A percentile compares a stretch with the other conserved stretches of the same genome.
These are phyloP conservation scores for Podaxis rugospora DNA, from an alignment of 768 basidiomycete genomes.

Conservation along the genomic window DNA sequence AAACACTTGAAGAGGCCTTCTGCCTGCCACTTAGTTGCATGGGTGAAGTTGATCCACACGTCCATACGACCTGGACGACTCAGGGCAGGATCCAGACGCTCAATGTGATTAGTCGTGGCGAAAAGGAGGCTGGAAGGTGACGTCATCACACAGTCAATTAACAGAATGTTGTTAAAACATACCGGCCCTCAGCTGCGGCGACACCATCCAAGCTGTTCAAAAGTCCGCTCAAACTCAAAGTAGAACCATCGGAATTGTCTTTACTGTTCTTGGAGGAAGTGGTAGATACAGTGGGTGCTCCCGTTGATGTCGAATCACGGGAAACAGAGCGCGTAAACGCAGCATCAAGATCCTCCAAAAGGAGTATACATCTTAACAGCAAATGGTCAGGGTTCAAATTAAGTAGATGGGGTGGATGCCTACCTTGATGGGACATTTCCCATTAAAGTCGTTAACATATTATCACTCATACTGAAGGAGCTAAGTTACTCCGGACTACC, in stretches of 20 bases:
- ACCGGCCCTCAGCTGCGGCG: slow-evolving; percentile 84
- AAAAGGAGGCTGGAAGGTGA: slow-evolving; percentile 61
- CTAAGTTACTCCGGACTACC: slow-evolving; percentile 10
- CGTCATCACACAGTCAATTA: slow-evolving; percentile 7
- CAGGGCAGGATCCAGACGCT: slow-evolving; percentile 85
- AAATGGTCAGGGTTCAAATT: slow-evolving; percentile 14
- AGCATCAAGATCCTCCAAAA: slow-evolving; percentile 91
- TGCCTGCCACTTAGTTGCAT: slow-evolving; percentile 90
- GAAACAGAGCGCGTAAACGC: slow-evolving; percentile 86
- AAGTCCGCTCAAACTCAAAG: slow-evolving; percentile 79
- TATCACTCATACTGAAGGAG: slow-evolving; percentile 76
- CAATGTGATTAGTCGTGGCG: slow-evolving; percentile 92
- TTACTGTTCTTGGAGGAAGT: slow-evolving; percentile 35
- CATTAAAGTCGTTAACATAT: slow-evolving; percentile 83
- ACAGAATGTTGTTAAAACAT: slow-evolving; percentile 23
- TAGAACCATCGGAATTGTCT: slow-evolving; percentile 61
- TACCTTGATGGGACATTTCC: slow-evolving; percentile 83
- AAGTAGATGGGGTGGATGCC: slow-evolving; percentile 8
- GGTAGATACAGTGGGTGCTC: slow-evolving; percentile 50
- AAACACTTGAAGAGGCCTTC: slow-evolving; percentile 93
- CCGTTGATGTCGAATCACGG: slow-evolving; percentile 78
- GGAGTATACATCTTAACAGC: slow-evolving; percentile 73
- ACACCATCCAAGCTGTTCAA: slow-evolving; percentile 85
- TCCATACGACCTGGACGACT: slow-evolving; percentile 90
- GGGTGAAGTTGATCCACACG: slow-evolving; percentile 88